Base-by-base conservation (phyloP, 176 grass and related monocot species). In the Aegilops sharonensis region DNA sequence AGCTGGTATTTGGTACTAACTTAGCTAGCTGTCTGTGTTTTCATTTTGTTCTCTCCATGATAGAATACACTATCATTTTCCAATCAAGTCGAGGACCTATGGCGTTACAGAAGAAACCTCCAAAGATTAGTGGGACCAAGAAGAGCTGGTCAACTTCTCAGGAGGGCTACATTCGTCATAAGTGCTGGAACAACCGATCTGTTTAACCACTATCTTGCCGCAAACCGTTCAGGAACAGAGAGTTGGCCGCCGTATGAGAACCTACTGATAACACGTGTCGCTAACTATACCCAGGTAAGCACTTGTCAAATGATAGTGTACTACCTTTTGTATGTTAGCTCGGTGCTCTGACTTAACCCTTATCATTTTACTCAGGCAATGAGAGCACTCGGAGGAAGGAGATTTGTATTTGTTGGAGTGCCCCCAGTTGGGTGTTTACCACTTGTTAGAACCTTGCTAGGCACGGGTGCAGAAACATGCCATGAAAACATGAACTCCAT, bases 171-270 rank as follows among this genome's bases (percentile, higher is more conserved):
- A 59, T 92, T 94, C 64, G 3, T 94, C 42, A 11, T 94, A 56
- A 89, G 89, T 76, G 84, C 92, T 37, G 92, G 92, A 34, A 87
- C 89, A 61, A 89, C 86, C 21, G 92, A 94, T 72, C 75, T 94
- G 63, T 60, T 92, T 52, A 80, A 66, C 35, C 68, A 70, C 59
- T 81, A 89, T 64, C 65, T 84, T 32, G 52, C 84, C 47, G 68
- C 85, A 45, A 89, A 89, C 45, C 76, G 68, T 23, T 76, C 89
- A 18, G 32, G n/a, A 50, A 40, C 81, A 82, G 35, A 82, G 27
- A 94, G 27, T n/a, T 48, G 71, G 40, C 83, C 68, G 6, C 21
- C 64, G 3, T 94, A 94, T 34, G 87, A 89, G 72, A 82, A 77
- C 65, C 83, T 82, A 68, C 40, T 92, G 65, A 83, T 94, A 79